phyloP scores from a whole-genome alignment of 2,329 filamentous ascomycete species.

The Pseudogymnoascus sp. region DNA sequence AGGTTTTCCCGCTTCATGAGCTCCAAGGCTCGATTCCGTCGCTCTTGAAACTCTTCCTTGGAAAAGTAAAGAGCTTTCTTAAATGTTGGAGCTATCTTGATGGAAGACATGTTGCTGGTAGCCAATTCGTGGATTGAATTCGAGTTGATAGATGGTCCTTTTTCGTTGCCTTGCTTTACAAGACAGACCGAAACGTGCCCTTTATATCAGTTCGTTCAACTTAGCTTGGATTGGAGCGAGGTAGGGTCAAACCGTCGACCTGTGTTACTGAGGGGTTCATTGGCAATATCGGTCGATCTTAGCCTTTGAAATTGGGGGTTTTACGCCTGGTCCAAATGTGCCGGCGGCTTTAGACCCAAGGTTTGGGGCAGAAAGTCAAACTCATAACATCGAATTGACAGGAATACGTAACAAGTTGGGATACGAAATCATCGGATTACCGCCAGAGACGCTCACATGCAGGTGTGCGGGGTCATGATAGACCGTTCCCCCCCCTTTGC shows the following conservation, averaged over 20 bases:
- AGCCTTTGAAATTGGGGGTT: neutral
- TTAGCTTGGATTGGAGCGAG: neutral
- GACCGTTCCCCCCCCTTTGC: neutral
- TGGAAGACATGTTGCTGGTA: conserved; percentile 8
- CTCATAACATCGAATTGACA: neutral
- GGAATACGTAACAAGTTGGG: neutral
- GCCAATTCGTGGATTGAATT: neutral
- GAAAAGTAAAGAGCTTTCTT: conserved; percentile 26
- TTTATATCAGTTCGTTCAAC: neutral
- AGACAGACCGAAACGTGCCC: neutral
- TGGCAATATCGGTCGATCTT: neutral
- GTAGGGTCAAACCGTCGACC: neutral
- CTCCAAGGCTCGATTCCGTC: conserved; percentile 19
- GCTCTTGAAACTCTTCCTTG: conserved; percentile 21
- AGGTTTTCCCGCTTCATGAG: conserved; percentile 28
- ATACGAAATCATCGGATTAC: neutral
- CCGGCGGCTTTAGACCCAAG: neutral
- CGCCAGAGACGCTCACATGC: neutral
- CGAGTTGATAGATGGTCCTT: neutral
- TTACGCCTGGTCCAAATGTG: neutral
- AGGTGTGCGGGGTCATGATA: neutral
- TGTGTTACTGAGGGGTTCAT: neutral
- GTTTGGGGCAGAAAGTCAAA: neutral
- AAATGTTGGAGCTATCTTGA: conserved; percentile 21
- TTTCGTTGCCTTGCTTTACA: neutral